Evolutionary conservation across 2,329 filamentous ascomycete species (phyloP), one percentile per base, ranked within the genome.

Genomic region (Aspergillus spinulosporus): DNA sequence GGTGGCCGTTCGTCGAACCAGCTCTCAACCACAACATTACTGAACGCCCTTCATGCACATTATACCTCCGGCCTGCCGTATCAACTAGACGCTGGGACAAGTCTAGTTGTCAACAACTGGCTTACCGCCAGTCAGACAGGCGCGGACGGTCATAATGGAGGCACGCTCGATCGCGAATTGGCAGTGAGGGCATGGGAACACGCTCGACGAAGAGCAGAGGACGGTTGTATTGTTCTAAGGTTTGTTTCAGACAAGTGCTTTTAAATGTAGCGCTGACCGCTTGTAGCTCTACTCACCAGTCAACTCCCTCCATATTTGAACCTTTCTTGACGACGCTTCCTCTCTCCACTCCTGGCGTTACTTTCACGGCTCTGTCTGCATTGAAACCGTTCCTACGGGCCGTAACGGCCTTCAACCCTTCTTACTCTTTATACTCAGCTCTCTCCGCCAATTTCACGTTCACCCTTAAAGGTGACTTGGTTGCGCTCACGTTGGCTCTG

Each of bases 91-190:
- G 87, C 92, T 47, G 91, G 90, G 64, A 94, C 92, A 36, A 96
- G 91, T 72, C 74, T 97, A 39, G 92, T 94, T 0, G 91, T 97
- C 63, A 97, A 97, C 77, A 97, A 92, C 56, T 97, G 92, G 92
- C 82, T 94, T 52, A 96, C 90, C 3, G 90, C 90, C 14, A 82
- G 85, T 29, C 89, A 89, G 63, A 78, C 83, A 26, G 85, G 87
- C 39, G 81, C 84, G 2, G 84, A 91, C 66, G 89, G 88, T 37
- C 81, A 83, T 54, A 79, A 81, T 46, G 90, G 89, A 50, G 90
- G 89, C 52, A 92, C 89, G 6, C 84, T 97, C 43, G 94, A 99
- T 74, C 76, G 84, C 42, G 84, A 88, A 21, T 76, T 99, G 49
- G 89, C 90, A 12, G 81, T 84, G 50, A 85, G 90, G 71, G 92